phyloP scores from a whole-genome alignment of 1,139 yeast genomes.

The Geotrichum candidum region DNA sequence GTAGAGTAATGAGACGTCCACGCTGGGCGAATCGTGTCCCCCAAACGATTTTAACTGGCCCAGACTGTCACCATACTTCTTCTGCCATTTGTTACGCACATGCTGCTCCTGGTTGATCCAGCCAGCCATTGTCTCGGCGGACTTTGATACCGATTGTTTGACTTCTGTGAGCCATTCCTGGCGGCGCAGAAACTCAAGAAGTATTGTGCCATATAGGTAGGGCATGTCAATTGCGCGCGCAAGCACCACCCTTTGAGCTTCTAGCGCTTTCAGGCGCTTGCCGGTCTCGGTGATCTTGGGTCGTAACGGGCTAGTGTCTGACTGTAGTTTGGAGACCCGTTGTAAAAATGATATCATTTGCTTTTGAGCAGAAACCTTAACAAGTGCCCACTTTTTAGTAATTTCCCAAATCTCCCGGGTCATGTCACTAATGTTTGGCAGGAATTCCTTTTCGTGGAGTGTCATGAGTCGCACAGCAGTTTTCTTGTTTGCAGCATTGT shows the following conservation, averaged over 20 bases:
- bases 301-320: constrained; percentile 29
- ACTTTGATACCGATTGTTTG: constrained; percentile 44
- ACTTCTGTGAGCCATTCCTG: constrained; percentile 59
- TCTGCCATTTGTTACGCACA: constrained; percentile 57
- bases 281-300: constrained; percentile 31
- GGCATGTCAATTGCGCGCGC: constrained; percentile 69
- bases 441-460: constrained; percentile 28
- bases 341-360: constrained; percentile 23
- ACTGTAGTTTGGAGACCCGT: constrained; percentile 31
- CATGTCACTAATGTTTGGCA: constrained; percentile 23
- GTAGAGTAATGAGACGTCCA: constrained; percentile 15
- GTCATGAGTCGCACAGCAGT: constrained; percentile 22
- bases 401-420: constrained; percentile 25
- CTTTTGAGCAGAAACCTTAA: constrained; percentile 21
- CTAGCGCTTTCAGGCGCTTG: constrained; percentile 36
- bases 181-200: constrained; percentile 66
- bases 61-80: constrained; percentile 44
- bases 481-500: constrained; percentile 23
- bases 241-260: constrained; percentile 41
- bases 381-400: constrained; percentile 18
- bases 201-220: constrained; percentile 65
- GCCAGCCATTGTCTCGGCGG: constrained; percentile 55
- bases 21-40: constrained; percentile 11
- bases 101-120: constrained; percentile 54
- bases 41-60: constrained; percentile 16